Evolutionary conservation across 1,284 basidiomycete genomes (phyloP), one percentile per base, ranked within the genome.

Genomic region (Malassezia equina): DNA sequence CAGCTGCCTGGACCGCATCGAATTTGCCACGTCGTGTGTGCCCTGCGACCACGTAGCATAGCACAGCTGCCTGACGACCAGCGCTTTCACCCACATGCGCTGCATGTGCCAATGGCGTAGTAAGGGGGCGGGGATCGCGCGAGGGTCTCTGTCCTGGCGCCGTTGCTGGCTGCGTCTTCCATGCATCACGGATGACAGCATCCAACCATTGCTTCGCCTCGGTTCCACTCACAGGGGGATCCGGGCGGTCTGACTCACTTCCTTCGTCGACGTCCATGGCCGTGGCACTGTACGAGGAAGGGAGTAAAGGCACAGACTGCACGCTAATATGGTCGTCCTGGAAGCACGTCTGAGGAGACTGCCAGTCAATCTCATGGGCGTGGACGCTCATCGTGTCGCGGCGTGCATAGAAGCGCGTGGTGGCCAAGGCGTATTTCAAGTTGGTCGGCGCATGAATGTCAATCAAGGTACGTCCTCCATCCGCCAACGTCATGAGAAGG

Each of bases 1-100:
- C 80, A 6, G 78, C 69, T 0, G 90, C 88, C 60, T 82, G 83
- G 53, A 76, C 75, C 0, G 76, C 82, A 60, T 93, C 82, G 68
- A 96, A 93, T 75, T 87, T 89, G n/a, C 90, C 90, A 3, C 88
- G 82, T 33, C 84, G 78, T 2, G 79, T 79, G 0, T 89, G 86
- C 0, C 88, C 88, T 45, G 87, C 79, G 39, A 85, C 75, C 23
- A 91, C 79, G 71, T 90, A 94, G 21, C 77, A 76, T 0, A 71
- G 39, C 0, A 69, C 61, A 8, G 64, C 59, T 1, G 66, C 60
- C 21, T 61, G 61, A 7, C 47, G 54, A 7, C 46, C 46, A 8
- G 48, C 44, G 17, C 47, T 48, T 13, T 53, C 46, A 54, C 61
- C 32, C 33, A 60, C 47, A 31, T 15, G 33, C 4, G 25, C 25